Conservation (phyloP, 2,329 filamentous ascomycete species). For the Tolypocladium ophioglossoides region DNA sequence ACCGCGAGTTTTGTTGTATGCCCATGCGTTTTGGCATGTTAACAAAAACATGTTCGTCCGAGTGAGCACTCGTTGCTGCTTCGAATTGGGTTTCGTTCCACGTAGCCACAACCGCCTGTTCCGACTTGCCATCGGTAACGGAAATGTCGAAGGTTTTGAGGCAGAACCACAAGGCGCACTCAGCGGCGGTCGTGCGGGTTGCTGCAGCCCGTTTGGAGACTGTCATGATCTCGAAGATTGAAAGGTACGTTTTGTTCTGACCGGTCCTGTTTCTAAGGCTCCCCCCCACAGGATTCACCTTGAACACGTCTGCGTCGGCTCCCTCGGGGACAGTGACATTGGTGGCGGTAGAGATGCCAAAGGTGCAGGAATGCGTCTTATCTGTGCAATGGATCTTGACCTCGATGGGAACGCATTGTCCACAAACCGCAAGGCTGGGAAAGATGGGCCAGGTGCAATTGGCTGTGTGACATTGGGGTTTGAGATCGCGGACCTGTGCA, state of each 20-base stretch:
- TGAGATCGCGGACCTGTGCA: conserved; percentile 13
- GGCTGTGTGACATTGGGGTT: conserved; percentile 16
- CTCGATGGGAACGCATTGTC: conserved; percentile 13
- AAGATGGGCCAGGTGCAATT: conserved; percentile 26
- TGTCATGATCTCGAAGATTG: conserved; percentile 23
- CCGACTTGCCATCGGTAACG: conserved; percentile 16
- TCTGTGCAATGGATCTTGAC: conserved; percentile 10
- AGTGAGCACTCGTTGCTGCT: conserved; percentile 12
- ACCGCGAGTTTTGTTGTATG: conserved; percentile 12
- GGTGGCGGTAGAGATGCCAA: conserved; percentile 17
- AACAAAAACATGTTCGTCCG: conserved; percentile 20
- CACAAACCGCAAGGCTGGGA: conserved; percentile 25
- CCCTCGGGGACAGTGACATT: conserved; percentile 12
- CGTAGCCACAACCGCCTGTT: conserved; percentile 11
- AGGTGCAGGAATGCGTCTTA: conserved; percentile 15
- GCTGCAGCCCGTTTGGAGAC: conserved; percentile 11
- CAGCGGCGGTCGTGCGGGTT: conserved; percentile 12
- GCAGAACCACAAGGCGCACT: conserved; percentile 27
- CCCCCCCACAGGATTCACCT: conserved; percentile 13
- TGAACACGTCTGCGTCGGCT: conserved; percentile 16
- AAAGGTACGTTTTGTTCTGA: conserved; percentile 18
- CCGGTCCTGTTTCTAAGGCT: conserved; percentile 4
- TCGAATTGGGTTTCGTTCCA: conserved; percentile 20
- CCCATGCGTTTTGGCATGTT: conserved; percentile 19
- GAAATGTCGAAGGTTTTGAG: conserved; percentile 19